Percentiles rank a stretch among this genome's conserved stretches.
These are phyloP conservation scores for Collybiopsis luxurians DNA, from an alignment of 768 basidiomycete species.

Conservation along the genomic window DNA sequence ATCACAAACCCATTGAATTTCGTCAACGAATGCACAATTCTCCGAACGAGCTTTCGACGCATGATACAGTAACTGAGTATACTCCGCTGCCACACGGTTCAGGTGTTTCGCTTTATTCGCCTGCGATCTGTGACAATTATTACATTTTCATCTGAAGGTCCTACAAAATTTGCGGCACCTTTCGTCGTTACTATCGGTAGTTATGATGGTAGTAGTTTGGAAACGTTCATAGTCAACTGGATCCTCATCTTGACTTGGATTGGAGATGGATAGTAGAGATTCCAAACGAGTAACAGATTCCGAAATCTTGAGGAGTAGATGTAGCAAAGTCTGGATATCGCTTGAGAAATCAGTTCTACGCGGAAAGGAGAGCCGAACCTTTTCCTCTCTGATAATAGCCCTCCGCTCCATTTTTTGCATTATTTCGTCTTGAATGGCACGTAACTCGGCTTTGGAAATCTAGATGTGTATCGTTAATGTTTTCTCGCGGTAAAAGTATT, in stretches of 20 bases:
- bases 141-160: conserved; percentile 5
- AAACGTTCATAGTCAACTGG: conserved; percentile 23
- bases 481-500: background rate
- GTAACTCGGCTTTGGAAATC: conserved; percentile 65
- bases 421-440: conserved; percentile 67
- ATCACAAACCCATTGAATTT: conserved; percentile 78
- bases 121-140: conserved; percentile 39
- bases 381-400: conserved; percentile 79
- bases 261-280: conserved; percentile 70
- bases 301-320: conserved; percentile 87
- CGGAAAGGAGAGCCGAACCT: conserved; percentile 41
- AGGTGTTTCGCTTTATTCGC: conserved; percentile 77
- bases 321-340: conserved; percentile 64
- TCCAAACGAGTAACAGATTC: conserved; percentile 90
- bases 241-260: conserved; percentile 41
- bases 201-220: background rate
- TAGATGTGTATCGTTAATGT: conserved; percentile 20
- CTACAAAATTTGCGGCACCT: conserved; percentile 10
- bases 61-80: conserved; percentile 90
- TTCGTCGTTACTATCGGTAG: conserved; percentile 26
- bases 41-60: conserved; percentile 76
- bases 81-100: conserved; percentile 83
- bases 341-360: background rate
- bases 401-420: conserved; percentile 77
- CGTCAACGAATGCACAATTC: conserved; percentile 75